phyloP scores from a whole-genome alignment of 805 yeast genomes.

The Candida pini region DNA sequence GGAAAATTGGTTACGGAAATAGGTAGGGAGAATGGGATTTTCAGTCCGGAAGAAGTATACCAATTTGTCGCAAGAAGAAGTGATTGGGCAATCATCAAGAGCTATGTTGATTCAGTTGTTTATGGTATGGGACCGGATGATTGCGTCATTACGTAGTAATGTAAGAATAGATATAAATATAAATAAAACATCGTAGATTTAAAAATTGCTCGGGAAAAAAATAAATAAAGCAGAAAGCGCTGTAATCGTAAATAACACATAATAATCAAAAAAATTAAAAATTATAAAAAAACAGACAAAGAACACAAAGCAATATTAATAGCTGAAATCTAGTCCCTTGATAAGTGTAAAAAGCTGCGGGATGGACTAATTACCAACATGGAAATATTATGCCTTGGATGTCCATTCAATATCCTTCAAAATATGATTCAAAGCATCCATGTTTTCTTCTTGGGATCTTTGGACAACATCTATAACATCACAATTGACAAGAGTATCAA shows the following conservation, averaged over 20 bases:
- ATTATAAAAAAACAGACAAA: neutral
- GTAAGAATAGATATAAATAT: slow-evolving; percentile 1
- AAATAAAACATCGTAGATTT: too few species aligned
- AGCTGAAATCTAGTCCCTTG: too few species aligned
- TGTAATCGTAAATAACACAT: neutral
- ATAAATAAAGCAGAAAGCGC: neutral
- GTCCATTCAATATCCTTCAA: slow-evolving; percentile 17
- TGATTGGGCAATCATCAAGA: slow-evolving; percentile 76
- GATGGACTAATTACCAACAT: neutral
- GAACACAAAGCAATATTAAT: too few species aligned
- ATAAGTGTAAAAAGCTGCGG: neutral
- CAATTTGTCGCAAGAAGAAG: slow-evolving; percentile 82
- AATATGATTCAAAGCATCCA: slow-evolving; percentile 17
- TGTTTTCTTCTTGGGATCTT: slow-evolving; percentile 20
- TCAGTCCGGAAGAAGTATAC: slow-evolving; percentile 89
- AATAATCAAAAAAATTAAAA: neutral
- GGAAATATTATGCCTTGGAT: too few species aligned
- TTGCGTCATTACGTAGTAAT: slow-evolving; percentile 49
- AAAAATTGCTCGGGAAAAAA: too few species aligned
- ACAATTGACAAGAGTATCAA: slow-evolving; percentile 15
- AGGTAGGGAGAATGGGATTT: slow-evolving; percentile 80
- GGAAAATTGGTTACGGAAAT: slow-evolving; percentile 81
- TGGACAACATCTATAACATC: slow-evolving; percentile 16
- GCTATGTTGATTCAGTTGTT: slow-evolving; percentile 89
- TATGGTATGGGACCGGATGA: slow-evolving; percentile 84